Evolutionary conservation across 495 filamentous ascomycete genomes (phyloP), one percentile per base, ranked within the genome.

Genomic region (Tuber melanosporum): DNA sequence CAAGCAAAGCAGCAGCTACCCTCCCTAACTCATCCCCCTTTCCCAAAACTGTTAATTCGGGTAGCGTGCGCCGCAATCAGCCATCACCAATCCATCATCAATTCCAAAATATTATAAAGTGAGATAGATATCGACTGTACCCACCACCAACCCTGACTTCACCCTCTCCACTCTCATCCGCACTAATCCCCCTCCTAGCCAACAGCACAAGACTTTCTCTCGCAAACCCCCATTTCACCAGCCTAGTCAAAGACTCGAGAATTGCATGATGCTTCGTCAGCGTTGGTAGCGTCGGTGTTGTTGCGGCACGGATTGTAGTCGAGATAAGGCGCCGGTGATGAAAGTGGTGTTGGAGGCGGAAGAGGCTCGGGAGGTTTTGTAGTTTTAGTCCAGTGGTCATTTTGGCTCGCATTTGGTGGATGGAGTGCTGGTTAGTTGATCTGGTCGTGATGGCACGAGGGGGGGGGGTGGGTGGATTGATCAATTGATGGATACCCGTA

Each of bases 81-180:
- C n/a, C 17, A 36, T 73, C 32, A 14, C 42, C 6, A 9, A 19
- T 45, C 32, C 62, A n/a, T 22, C 52, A 36, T 19, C 49, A 57
- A 19, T 52, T n/a, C n/a, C 46, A 42, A 47, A 20, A 43, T 32
- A 74, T 39, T 22, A 41, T n/a, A 26, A 45, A 36, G 20, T 26
- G 32, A 32, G 49, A 20, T 71, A 57, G 49, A 70, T 69, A 8
- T 32, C 14, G 47, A 62, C 45, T 62, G 17, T 70, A 85, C 86
- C 71, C 73, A 91, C 87, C 85, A 78, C 90, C 94, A 83, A 98
- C 87, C 49, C 95, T 86, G 79, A 93, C 89, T n/a, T 92, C 88
- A 46, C 87, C 86, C 75, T 86, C 81, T 62, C 88, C 85, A 77
- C 92, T 89, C 79, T 92, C 89, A 57, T 57, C 49, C 49, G 49